phyloP scores from a whole-genome alignment of 495 filamentous ascomycete genomes.

The Hypoxylon perforatum region DNA sequence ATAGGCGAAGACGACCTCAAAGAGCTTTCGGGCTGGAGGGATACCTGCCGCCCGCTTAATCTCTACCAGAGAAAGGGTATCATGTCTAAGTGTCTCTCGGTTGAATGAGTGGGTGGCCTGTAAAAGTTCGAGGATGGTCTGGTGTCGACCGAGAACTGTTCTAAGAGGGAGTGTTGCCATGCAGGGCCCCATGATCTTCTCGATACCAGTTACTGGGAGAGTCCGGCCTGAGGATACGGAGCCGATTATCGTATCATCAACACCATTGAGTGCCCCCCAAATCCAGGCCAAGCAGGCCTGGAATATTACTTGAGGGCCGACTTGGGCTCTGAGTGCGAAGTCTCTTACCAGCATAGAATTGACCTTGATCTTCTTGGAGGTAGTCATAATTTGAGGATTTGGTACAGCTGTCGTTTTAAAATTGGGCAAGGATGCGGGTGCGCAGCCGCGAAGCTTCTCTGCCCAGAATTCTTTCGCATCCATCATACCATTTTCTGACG shows the following conservation, averaged over 20 bases:
- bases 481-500: slow-evolving; percentile 11
- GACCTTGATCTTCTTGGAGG: slow-evolving; percentile 37
- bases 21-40: slow-evolving; percentile 61
- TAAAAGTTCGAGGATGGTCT: slow-evolving; percentile 67
- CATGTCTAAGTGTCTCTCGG: slow-evolving; percentile 68
- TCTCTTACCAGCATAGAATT: slow-evolving; percentile 23
- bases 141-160: slow-evolving; percentile 58
- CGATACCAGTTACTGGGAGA: slow-evolving; percentile 70
- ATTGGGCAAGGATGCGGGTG: slow-evolving; percentile 54
- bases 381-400: slow-evolving; percentile 22
- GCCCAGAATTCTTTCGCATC: slow-evolving; percentile 66
- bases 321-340: slow-evolving; percentile 24
- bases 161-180: slow-evolving; percentile 76
- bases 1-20: slow-evolving; percentile 80
- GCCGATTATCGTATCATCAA: slow-evolving; percentile 77
- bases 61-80: slow-evolving; percentile 68
- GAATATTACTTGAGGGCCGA: slow-evolving; percentile 70
- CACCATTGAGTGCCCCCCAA: slow-evolving; percentile 68
- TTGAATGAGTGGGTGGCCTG: slow-evolving; percentile 68
- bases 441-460: slow-evolving; percentile 58
- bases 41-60: slow-evolving; percentile 70
- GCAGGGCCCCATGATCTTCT: slow-evolving; percentile 77
- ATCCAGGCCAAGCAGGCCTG: slow-evolving; percentile 77
- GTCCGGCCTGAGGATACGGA: slow-evolving; percentile 80
- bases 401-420: slow-evolving; percentile 38